phyloP scores from a whole-genome alignment of 2,329 filamentous ascomycete species.

The Aureobasidium leucospermi region DNA sequence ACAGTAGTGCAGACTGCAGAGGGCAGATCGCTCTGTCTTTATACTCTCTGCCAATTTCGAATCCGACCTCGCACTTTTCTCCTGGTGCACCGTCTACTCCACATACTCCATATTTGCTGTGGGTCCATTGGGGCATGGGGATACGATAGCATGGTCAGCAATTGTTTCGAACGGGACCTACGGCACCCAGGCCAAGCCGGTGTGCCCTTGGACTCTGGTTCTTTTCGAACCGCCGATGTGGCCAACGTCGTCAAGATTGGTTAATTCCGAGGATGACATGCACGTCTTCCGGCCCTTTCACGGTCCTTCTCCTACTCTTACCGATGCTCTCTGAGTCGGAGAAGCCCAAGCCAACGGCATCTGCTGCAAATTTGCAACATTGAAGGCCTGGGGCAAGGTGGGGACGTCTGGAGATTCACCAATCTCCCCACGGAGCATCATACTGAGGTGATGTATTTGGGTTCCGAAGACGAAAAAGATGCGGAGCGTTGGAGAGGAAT shows the following conservation, averaged over 20 bases:
- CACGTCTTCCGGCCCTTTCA: constrained; percentile 6
- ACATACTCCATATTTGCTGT: constrained; percentile 14
- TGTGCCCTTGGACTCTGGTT: background rate
- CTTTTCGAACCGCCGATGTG: constrained; percentile 3
- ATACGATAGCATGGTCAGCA: constrained; percentile 10
- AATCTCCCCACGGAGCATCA: constrained; percentile 10
- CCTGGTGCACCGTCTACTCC: constrained; percentile 3
- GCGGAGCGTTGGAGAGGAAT: background rate
- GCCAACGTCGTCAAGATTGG: constrained; percentile 4
- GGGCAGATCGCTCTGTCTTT: constrained; percentile 11
- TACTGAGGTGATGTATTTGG: background rate
- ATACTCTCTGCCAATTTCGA: constrained; percentile 6
- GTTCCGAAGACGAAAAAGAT: constrained; percentile 10
- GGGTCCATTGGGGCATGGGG: constrained; percentile 8
- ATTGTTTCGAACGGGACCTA: background rate
- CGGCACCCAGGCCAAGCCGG: constrained; percentile 10
- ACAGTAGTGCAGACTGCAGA: constrained; percentile 4
- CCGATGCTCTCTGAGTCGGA: background rate
- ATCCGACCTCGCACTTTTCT: background rate
- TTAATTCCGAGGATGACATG: background rate
- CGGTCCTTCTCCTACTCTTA: background rate
- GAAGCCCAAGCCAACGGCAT: background rate
- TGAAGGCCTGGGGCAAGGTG: background rate
- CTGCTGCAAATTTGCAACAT: background rate
- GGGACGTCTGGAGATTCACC: constrained; percentile 9